Evolutionary conservation across 345 rosid genomes (phyloP).

Genomic region (Bruguiera sexangula): DNA sequence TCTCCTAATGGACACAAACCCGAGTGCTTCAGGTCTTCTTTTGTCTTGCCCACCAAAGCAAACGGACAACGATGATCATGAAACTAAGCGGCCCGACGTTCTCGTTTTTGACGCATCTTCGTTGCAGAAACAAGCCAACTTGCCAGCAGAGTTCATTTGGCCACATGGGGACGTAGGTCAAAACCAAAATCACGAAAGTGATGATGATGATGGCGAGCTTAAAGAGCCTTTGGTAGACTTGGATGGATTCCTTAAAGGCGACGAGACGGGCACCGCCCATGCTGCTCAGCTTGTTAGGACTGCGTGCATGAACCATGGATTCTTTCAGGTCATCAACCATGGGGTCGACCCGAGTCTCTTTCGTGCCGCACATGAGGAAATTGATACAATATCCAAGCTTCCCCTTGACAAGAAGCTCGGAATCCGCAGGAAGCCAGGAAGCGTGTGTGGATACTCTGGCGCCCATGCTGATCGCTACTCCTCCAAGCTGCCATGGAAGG

Average conservation of each 20-base stretch:
- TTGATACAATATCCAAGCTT: conserved; percentile 38
- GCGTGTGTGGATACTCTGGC: conserved; percentile 42
- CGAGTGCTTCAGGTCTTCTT: conserved; percentile 15
- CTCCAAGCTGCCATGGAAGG: conserved; percentile 67
- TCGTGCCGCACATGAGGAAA: conserved; percentile 30
- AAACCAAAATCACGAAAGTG: neutral
- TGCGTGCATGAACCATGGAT: conserved; percentile 56
- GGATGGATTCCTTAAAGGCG: conserved; percentile 39
- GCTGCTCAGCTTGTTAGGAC: conserved; percentile 38
- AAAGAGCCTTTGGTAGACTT: conserved; percentile 52
- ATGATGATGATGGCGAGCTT: conserved; percentile 23
- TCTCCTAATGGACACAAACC: conserved; percentile 23
- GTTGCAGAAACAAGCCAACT: conserved; percentile 27
- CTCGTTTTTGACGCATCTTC: conserved; percentile 29
- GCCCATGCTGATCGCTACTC: conserved; percentile 52
- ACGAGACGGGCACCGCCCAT: conserved; percentile 23
- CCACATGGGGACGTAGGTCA: conserved; percentile 32
- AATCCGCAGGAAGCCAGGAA: conserved; percentile 32
- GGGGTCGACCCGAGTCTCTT: conserved; percentile 44
- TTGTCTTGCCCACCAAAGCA: conserved; percentile 4
- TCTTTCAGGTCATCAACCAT: conserved; percentile 57
- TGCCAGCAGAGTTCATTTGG: conserved; percentile 54
- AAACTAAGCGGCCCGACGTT: neutral
- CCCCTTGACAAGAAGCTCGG: conserved; percentile 41
- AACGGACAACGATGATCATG: neutral